Base-by-base conservation (phyloP, 1,284 basidiomycete species). In the Microbotryum silenes-acaulis region DNA sequence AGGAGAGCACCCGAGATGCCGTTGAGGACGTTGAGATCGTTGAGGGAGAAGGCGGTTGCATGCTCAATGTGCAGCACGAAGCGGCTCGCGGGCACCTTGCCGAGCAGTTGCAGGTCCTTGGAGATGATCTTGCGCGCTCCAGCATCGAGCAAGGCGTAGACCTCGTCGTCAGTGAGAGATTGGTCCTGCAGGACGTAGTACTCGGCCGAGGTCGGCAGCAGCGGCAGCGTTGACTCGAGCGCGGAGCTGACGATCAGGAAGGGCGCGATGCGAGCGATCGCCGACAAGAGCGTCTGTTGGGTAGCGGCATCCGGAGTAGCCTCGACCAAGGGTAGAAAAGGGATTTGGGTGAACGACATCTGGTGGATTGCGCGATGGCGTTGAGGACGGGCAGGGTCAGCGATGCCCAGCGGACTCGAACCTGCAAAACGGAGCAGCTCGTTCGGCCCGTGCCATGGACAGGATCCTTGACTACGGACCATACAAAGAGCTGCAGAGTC, bases 1-100 rank as follows among this genome's bases (percentile, higher is more conserved):
- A 89, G 81, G 56, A 89, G 78, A 6, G 89, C 85, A 60, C 86
- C 87, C 44, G 86, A 87, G 55, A 90, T 83, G 86, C 78, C 69
- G 78, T 86, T 23, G 31, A 70, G 57, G 45, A 70, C 46, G 4
- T 65, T 60, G 10, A 59, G 52, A 53, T 63, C 65, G 74, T 85
- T 82, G 33, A 92, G 83, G 37, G 88, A 84, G 65, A 82, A 86
- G 66, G 83, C 82, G 70, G 82, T 87, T 58, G 79, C 82, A 49
- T 85, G 83, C 70, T 87, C 85, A 52, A 92, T 79, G 42, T 87
- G 79, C 50, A 92, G 80, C 52, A 89, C 75, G 53, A 94, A 77
- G 37, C 90, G 82, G 33, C 87, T 82, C 3, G 83, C 75, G 6
- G 89, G 86, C n/a, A 93, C 46, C 18, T 64, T 51, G 33, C 66